Base-by-base conservation (phyloP, 768 basidiomycete species). In the Nevesoporus exiguus region DNA sequence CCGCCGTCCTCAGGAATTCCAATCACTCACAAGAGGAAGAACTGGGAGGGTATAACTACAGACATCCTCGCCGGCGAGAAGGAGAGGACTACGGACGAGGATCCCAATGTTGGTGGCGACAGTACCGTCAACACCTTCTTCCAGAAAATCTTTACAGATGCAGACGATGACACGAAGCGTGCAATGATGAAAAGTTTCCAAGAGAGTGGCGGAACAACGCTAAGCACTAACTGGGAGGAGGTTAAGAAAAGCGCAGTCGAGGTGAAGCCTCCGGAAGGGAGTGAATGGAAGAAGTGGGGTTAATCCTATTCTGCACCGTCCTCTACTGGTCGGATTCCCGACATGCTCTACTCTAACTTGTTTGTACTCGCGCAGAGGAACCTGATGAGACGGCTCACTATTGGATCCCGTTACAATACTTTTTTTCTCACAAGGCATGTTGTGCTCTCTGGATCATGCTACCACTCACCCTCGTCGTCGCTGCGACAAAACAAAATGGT, bases 111-210 rank as follows among this genome's bases (percentile, higher is more conserved):
- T 17, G 90, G 90, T 22, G 95, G 95, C 21, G 94, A 97, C 69
- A 80, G 76, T 54, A 83, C 90, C 6, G 80, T 97, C 54, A 96
- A 98, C 71, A 65, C 77, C 27, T 91, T 96, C 75, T 95, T 95
- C 83, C 88, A 90, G 66, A 89, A 91, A 74, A 83, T 99, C 57
- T 99, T 88, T 64, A 78, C 80, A 7, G 90, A 90, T 68, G 90
- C 95, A 24, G 93, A 97, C 61, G 90, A 93, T 0, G 91, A 99
- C 63, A 92, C 95, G 14, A 84, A 79, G 63, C 81, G 86, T 34
- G 97, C 97, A 3, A 99, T 99, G 94, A 85, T 98, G 85, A 99
- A 99, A 80, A 95, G 92, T 66, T 98, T 91, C 70, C 78, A 80
- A 56, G 96, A 99, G 76, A 93, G 90, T 61, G 93, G 93, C 7